phyloP scores from a whole-genome alignment of 371 early-diverging fungal genomes.

The Mucor piriformis region DNA sequence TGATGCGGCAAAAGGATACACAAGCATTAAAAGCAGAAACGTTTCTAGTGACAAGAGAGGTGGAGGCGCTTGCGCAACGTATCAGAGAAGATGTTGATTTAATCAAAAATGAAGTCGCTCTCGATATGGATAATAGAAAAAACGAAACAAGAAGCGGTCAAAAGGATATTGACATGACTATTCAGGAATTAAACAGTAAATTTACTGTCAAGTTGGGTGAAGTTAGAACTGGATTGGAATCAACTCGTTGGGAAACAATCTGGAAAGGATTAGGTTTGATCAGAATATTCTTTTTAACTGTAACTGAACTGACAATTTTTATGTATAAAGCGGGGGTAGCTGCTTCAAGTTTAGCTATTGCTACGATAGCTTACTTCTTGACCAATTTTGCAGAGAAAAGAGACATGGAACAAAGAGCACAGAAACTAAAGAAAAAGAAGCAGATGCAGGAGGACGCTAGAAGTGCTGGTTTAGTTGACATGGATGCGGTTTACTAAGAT shows the following conservation, averaged over 20 bases:
- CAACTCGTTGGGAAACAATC: constrained; percentile 75
- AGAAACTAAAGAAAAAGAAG: constrained; percentile 20
- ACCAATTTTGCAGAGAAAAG: constrained; percentile 18
- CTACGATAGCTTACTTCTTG: constrained; percentile 12
- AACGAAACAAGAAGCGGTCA: constrained; percentile 75
- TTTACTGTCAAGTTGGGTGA: constrained; percentile 74
- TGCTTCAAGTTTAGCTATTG: constrained; percentile 13
- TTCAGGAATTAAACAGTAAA: constrained; percentile 80
- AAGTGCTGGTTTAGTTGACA: constrained; percentile 27
- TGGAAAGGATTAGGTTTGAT: constrained; percentile 58
- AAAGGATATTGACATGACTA: constrained; percentile 72
- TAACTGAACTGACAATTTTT: constrained; percentile 11
- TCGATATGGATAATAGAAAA: constrained; percentile 84
- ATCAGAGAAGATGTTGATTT: constrained; percentile 70
- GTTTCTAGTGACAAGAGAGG: constrained; percentile 69
- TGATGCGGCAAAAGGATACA: constrained; percentile 81
- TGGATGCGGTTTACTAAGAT: constrained; percentile 16
- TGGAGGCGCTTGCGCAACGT: constrained; percentile 71
- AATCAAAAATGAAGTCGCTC: constrained; percentile 76
- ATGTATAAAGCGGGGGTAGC: constrained; percentile 15
- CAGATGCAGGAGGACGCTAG: constrained; percentile 25
- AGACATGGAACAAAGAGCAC: constrained; percentile 8
- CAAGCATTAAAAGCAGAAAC: constrained; percentile 68
- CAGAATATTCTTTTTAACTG: constrained; percentile 18
- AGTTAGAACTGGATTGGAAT: constrained; percentile 80